Base-by-base conservation (phyloP, 148 eudicot species). In the Selenicereus undatus region DNA sequence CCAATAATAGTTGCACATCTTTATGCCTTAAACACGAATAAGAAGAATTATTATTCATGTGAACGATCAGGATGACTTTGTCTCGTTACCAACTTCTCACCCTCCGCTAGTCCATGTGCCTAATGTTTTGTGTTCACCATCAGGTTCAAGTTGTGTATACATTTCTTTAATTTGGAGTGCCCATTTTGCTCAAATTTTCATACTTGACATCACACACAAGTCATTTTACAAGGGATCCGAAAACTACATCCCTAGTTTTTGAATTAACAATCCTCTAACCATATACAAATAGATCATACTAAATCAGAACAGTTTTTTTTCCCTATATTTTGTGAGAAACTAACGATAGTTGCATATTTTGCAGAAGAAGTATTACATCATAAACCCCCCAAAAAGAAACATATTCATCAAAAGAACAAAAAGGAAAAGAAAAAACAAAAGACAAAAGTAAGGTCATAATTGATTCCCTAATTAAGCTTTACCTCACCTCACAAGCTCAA, bases 401-500 rank as follows among this genome's bases (percentile, higher is more conserved):
- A 73, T 43, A 42, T 73, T 35, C 48, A 73, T 21, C 43, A 7
- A 48, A 32, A 22, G 35, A 11, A 78, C 1, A 29, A 1, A 17
- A 48, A 69, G 1, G 32, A 36, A 36, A 8, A 48, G 10, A 48
- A 48, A 6, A 6, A n/a, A n/a, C n/a, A n/a, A n/a, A 45, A 45
- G 11, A 9, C 52, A 48, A 48, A 48, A 20, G 24, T 35, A 73
- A 56, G 35, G n/a, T 45, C 29, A 22, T 4, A 73, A 50, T 22
- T 73, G 2, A 32, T 32, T 12, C 54, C 39, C 14, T 21, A 74
- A 39, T 5, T 7, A 3, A 74, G 39, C 11, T 2, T 78, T 36
- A 35, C 21, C 20, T 56, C 78, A 82, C 27, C 83, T 74, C 17
- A 84, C 84, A 66, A 84, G 79, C 48, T 84, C 86, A 74, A 84